These are phyloP conservation scores for Pyropia yezoensis DNA, from an alignment of 23 red algal genomes.

Conservation along the genomic window DNA sequence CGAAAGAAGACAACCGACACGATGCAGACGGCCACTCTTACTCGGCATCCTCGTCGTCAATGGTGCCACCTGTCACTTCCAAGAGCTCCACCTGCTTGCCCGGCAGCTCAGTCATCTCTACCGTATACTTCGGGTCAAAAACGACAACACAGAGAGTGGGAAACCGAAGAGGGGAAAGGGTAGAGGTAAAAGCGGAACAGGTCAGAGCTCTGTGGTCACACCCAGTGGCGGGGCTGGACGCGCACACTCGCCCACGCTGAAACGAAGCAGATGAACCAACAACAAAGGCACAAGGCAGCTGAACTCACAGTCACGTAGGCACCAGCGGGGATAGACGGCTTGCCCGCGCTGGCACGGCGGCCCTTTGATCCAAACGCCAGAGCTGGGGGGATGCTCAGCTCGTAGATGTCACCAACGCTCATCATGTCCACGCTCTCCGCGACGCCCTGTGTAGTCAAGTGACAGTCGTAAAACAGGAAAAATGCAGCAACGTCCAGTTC, in stretches of 20 bases:
- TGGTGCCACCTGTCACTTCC: conserved; percentile 25
- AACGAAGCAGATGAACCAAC: no score
- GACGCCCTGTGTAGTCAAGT: conserved; percentile 41
- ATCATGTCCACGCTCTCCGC: conserved; percentile 77
- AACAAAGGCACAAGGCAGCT: no score
- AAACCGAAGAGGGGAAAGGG: no score
- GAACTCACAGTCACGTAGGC: conserved; percentile 46
- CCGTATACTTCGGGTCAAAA: conserved; percentile 6
- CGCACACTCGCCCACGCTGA: no score
- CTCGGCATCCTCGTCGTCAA: background rate
- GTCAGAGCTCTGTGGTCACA: no score
- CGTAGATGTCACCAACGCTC: conserved; percentile 61
- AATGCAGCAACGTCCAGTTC: no score
- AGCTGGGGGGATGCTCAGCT: conserved; percentile 51
- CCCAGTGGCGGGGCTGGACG: no score
- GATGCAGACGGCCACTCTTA: background rate
- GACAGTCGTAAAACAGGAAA: no score
- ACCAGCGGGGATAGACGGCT: conserved; percentile 76
- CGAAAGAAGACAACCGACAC: no score
- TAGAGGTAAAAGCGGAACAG: no score
- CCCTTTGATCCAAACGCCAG: conserved; percentile 80
- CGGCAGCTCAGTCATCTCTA: conserved; percentile 62
- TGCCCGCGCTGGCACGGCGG: conserved; percentile 75
- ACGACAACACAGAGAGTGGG: no score
- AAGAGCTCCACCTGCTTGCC: conserved; percentile 60